Percentiles rank a stretch among this genome's conserved stretches.
phyloP scores from a whole-genome alignment of 2,329 filamentous ascomycete species.

The Sordariomycetes sp. region DNA sequence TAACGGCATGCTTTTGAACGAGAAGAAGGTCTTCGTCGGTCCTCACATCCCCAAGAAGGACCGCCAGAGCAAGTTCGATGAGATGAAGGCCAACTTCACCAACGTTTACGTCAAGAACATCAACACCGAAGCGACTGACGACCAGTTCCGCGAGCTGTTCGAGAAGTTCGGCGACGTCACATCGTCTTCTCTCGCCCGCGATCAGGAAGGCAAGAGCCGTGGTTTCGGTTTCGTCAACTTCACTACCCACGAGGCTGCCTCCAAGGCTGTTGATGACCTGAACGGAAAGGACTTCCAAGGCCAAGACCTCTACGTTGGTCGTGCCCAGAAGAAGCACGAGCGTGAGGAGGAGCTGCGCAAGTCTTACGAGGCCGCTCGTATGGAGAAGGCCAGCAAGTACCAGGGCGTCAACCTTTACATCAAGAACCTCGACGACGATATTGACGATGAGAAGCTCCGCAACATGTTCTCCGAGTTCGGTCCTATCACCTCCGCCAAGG shows the following conservation, averaged over 20 bases:
- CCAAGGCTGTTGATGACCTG: slow-evolving; percentile 80
- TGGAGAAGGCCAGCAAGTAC: slow-evolving; percentile 99
- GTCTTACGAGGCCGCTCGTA: slow-evolving; percentile 94
- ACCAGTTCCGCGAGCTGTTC: slow-evolving; percentile 90
- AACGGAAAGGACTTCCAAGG: slow-evolving; percentile 88
- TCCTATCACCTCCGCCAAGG: slow-evolving; percentile 96
- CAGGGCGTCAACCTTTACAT: slow-evolving; percentile 99
- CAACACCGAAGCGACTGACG: slow-evolving; percentile 71
- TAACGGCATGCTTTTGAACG: slow-evolving; percentile 98
- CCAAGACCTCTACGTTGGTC: slow-evolving; percentile 94
- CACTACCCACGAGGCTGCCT: slow-evolving; percentile 79
- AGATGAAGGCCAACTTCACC: slow-evolving; percentile 99
- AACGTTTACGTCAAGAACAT: slow-evolving; percentile 99
- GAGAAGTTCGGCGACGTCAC: slow-evolving; percentile 91
- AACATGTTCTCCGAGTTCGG: slow-evolving; percentile 87
- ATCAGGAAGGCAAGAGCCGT: slow-evolving; percentile 84
- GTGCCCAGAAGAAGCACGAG: slow-evolving; percentile 99
- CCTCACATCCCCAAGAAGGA: slow-evolving; percentile 99
- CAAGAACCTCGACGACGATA: slow-evolving; percentile 95
- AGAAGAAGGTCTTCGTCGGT: slow-evolving; percentile 99
- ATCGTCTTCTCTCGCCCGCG: slow-evolving; percentile 86
- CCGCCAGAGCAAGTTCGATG: slow-evolving; percentile 99
- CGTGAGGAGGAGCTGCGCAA: slow-evolving; percentile 98
- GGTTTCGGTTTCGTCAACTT: slow-evolving; percentile 97
- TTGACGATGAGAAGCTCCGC: slow-evolving; percentile 96